Percentiles rank a stretch among this genome's conserved stretches.
Evolutionary conservation across 108 stramenopile genomes (phyloP).

Genomic region (Ochromonas danica): DNA sequence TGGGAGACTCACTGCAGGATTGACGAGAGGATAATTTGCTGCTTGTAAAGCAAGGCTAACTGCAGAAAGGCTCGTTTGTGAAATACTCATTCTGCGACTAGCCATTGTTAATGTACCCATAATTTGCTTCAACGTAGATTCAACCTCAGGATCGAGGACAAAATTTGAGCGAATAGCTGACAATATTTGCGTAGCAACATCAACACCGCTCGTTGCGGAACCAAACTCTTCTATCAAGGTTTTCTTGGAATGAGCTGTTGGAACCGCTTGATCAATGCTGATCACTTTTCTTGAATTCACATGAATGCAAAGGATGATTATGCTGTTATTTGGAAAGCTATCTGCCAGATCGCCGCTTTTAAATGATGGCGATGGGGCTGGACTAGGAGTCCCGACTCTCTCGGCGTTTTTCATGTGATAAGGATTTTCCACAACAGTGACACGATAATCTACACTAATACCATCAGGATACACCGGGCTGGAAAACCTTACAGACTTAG

Average conservation of each 20-base stretch:
- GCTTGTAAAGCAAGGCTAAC: background rate
- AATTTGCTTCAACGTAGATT: background rate
- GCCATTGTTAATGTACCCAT: background rate
- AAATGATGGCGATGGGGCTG: background rate
- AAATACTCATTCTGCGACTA: conserved; percentile 21
- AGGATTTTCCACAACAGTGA: background rate
- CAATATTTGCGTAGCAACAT: background rate
- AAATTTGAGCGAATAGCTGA: background rate
- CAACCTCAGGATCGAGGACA: background rate
- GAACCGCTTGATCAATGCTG: background rate
- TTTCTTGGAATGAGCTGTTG: background rate
- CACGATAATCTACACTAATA: conserved; percentile 9
- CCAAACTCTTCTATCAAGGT: background rate
- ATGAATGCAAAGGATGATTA: background rate
- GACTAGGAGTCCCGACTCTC: background rate
- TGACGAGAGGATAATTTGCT: background rate
- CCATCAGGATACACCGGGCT: conserved; percentile 3
- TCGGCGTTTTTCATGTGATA: no score
- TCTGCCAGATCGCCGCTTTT: no score
- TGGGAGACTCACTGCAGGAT: background rate
- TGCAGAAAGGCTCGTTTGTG: background rate
- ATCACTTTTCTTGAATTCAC: background rate
- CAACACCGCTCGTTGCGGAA: background rate
- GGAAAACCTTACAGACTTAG: background rate
- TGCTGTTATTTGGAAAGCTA: no score